These are phyloP conservation scores for Brassica hybrid DNA, from an alignment of 441 rosid genomes.

Conservation along the genomic window DNA sequence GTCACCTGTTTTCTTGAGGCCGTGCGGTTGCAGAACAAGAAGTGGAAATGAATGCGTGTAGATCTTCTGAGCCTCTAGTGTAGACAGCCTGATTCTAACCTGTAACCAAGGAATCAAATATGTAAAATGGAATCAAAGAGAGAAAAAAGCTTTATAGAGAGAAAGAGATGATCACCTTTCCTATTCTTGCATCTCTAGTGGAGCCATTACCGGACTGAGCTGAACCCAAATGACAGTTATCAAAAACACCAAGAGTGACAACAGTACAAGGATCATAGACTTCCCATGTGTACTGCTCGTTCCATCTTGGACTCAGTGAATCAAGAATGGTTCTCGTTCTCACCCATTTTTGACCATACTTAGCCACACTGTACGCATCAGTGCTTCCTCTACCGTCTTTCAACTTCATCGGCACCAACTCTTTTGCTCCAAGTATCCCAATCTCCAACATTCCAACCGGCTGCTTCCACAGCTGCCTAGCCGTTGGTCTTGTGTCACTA, in stretches of 20 bases:
- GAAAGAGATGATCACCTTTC: constrained; percentile 54
- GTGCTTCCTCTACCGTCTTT: constrained; percentile 65
- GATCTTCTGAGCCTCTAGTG: constrained; percentile 63
- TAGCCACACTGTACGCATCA: constrained; percentile 66
- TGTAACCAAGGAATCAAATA: constrained; percentile 11
- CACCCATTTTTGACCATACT: constrained; percentile 75
- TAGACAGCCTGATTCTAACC: constrained; percentile 56
- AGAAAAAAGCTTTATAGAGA: background rate
- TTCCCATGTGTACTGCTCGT: constrained; percentile 78
- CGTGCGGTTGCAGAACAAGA: constrained; percentile 59
- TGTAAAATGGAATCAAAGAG: background rate
- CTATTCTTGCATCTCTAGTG: constrained; percentile 58
- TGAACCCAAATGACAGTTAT: constrained; percentile 59
- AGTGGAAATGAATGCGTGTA: constrained; percentile 69
- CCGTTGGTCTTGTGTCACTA: constrained; percentile 71
- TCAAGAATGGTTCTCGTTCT: constrained; percentile 66
- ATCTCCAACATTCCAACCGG: constrained; percentile 65
- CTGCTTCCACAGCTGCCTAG: constrained; percentile 70
- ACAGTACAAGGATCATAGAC: constrained; percentile 76
- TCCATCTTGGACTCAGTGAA: constrained; percentile 60
- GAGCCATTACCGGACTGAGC: constrained; percentile 31
- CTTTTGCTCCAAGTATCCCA: constrained; percentile 64
- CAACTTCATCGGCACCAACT: constrained; percentile 71
- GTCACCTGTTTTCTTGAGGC: constrained; percentile 69
- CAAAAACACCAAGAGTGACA: constrained; percentile 64